Percentiles rank a stretch among this genome's conserved stretches.
Conservation (phyloP, 2,329 filamentous ascomycete genomes). For the Botrytis medusae region DNA sequence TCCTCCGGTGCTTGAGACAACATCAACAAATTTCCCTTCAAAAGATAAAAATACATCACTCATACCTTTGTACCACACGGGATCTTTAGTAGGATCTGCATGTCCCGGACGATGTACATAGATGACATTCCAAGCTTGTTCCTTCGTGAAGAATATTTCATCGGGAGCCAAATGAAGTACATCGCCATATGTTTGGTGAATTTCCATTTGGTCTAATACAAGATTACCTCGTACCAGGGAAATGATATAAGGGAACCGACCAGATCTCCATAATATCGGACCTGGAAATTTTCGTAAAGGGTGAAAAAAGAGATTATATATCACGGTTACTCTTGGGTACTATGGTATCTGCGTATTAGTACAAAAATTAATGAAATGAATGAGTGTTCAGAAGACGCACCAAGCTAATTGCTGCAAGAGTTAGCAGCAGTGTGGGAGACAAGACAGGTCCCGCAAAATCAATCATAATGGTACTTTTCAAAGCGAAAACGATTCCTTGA, state of each 20-base stretch:
- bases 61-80: neutral
- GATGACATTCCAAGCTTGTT: neutral
- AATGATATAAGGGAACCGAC: neutral
- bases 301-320: constrained; percentile 52
- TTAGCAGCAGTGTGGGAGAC: neutral
- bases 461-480: neutral
- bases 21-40: neutral
- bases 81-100: neutral
- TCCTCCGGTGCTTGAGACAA: neutral
- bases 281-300: constrained; percentile 37
- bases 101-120: neutral
- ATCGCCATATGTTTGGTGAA: neutral
- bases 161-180: neutral
- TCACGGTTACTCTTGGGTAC: constrained; percentile 45
- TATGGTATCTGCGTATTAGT: neutral
- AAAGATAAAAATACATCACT: neutral
- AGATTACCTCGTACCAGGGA: neutral
- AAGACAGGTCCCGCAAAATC: neutral
- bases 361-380: neutral
- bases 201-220: neutral
- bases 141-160: neutral
- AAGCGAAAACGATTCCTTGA: too few relatives aligned
- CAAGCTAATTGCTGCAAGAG: neutral
- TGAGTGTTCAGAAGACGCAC: neutral
- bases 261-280: constrained; percentile 22